phyloP scores from a whole-genome alignment of 139 green algal species.

The Klebsormidium nitens region DNA sequence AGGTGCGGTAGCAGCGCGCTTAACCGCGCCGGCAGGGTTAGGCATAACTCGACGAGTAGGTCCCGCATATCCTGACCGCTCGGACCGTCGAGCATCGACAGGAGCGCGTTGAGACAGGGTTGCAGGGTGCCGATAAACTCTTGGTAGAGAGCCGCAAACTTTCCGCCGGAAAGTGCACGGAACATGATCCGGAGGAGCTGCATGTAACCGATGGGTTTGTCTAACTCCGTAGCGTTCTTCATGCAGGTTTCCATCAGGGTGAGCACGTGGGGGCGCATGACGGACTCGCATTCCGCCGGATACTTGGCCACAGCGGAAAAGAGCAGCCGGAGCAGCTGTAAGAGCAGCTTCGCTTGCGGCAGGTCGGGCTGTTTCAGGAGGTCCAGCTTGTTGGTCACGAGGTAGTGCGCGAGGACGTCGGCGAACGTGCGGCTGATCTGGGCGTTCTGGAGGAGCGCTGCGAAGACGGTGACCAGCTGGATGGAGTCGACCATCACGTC shows the following conservation, averaged over 20 bases:
- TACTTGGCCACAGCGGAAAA: slow-evolving; percentile 50
- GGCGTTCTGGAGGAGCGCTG: slow-evolving; percentile 34
- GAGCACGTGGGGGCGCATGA: slow-evolving; percentile 47
- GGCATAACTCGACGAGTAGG: slow-evolving; percentile 74
- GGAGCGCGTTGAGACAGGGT: slow-evolving; percentile 45
- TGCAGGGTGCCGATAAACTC: slow-evolving; percentile 49
- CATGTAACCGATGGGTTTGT: slow-evolving; percentile 31
- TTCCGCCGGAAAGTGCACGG: slow-evolving; percentile 40
- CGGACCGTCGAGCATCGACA: slow-evolving; percentile 59
- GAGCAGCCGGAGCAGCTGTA: slow-evolving; percentile 57
- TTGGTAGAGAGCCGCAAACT: slow-evolving; percentile 48
- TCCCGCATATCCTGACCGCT: slow-evolving; percentile 33
- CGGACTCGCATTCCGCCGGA: slow-evolving; percentile 33
- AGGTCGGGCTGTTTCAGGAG: slow-evolving; percentile 33
- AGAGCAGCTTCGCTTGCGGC: slow-evolving; percentile 33
- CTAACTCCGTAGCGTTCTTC: slow-evolving; percentile 28
- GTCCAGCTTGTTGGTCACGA: slow-evolving; percentile 50
- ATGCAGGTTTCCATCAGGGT: slow-evolving; percentile 42
- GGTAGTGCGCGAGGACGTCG: slow-evolving; percentile 42
- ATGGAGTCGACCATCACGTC: slow-evolving; percentile 45
- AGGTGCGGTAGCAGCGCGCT: slow-evolving; percentile 70
- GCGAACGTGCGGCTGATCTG: slow-evolving; percentile 28
- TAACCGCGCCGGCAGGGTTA: slow-evolving; percentile 76
- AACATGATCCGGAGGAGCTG: slow-evolving; percentile 47
- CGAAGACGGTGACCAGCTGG: slow-evolving; percentile 47